These are phyloP conservation scores for Annona cherimola DNA, from an alignment of 164 flowering plant genomes.

Conservation along the genomic window DNA sequence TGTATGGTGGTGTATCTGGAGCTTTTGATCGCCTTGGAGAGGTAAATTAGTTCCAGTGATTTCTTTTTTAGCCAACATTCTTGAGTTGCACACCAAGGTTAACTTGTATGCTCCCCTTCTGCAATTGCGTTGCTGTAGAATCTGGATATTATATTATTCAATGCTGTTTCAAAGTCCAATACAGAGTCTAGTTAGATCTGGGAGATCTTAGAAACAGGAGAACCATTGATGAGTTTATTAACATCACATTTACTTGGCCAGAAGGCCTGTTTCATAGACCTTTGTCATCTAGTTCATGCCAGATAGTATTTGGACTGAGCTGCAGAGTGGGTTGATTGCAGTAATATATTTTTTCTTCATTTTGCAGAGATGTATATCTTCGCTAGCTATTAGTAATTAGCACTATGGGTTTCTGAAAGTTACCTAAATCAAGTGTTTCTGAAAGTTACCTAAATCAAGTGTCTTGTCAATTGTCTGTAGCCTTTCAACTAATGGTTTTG, in stretches of 20 bases:
- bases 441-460: neutral
- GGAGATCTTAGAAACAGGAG: too few species aligned
- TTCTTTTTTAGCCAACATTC: neutral
- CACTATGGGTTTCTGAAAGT: neutral
- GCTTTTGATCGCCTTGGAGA: slow-evolving; percentile 94
- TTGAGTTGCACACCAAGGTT: neutral
- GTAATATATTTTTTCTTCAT: neutral
- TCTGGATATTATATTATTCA: too few species aligned
- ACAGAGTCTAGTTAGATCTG: too few species aligned
- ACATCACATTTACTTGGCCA: too few species aligned
- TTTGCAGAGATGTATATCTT: neutral
- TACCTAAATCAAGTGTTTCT: neutral
- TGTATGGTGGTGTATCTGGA: slow-evolving; percentile 85
- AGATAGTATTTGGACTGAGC: too few species aligned
- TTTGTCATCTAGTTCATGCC: too few species aligned
- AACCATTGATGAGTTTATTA: too few species aligned
- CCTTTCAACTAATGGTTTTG: too few species aligned
- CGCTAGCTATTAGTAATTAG: neutral
- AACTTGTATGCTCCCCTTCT: too few species aligned
- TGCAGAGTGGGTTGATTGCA: neutral
- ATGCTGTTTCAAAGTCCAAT: too few species aligned
- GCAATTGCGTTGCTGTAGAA: too few species aligned
- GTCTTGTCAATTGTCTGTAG: neutral
- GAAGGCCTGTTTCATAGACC: too few species aligned
- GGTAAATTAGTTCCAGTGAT: slow-evolving; percentile 34